Evolutionary conservation across 2,329 filamentous ascomycete species (phyloP).

Genomic region (Alternaria alternata): DNA sequence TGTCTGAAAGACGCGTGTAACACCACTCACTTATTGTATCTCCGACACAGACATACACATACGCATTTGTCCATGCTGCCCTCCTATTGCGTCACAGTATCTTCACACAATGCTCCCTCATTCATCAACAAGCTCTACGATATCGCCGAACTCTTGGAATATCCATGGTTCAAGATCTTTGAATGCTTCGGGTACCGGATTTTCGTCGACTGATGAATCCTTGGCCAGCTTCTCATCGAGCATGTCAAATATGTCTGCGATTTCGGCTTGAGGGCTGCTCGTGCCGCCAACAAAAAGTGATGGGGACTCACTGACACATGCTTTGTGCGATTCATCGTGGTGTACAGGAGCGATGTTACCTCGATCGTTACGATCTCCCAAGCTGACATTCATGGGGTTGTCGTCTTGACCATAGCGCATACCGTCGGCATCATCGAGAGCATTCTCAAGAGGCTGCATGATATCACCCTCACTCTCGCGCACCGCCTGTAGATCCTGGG

Average conservation of each 20-base stretch:
- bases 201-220: constrained; percentile 1
- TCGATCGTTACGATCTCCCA: not conserved
- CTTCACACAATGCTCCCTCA: not conserved
- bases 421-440: constrained; percentile 11
- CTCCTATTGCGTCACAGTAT: not conserved
- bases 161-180: constrained; percentile 51
- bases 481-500: constrained; percentile 28
- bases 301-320: not conserved
- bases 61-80: not conserved
- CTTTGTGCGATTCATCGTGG: not conserved
- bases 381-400: not conserved
- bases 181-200: constrained; percentile 31
- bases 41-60: not conserved
- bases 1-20: no score
- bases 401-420: constrained; percentile 11
- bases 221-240: not conserved
- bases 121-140: constrained; percentile 49
- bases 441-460: not conserved
- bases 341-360: not conserved
- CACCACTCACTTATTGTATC: not conserved
- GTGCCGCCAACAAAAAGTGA: not conserved
- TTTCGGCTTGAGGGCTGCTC: not conserved
- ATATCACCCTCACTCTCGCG: constrained; percentile 1
- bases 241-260: not conserved
- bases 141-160: constrained; percentile 50